Evolutionary conservation across 2,329 filamentous ascomycete genomes (phyloP).

Genomic region (Colletotrichum cuscutae): DNA sequence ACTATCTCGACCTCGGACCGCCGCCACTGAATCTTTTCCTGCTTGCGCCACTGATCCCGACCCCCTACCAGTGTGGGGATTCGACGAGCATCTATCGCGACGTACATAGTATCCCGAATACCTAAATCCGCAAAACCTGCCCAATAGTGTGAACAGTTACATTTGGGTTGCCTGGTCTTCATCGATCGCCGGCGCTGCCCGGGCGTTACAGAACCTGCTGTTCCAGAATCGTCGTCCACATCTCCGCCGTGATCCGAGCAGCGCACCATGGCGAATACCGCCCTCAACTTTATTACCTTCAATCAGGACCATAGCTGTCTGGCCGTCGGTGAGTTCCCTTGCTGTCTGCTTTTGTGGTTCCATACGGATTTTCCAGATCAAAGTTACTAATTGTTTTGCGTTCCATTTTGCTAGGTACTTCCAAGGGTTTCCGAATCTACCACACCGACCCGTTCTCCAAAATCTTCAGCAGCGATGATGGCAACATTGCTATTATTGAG

Average conservation of each 20-base stretch:
- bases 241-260: not conserved
- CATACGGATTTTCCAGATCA: not conserved
- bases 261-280: constrained; percentile 68
- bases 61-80: not conserved
- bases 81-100: not conserved
- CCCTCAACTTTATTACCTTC: constrained; percentile 98
- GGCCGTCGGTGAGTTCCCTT: constrained; percentile 77
- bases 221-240: not conserved
- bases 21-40: not conserved
- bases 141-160: not conserved
- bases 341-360: not conserved
- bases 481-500: constrained; percentile 95
- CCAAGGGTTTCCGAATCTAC: constrained; percentile 94
- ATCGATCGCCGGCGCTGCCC: constrained; percentile 15
- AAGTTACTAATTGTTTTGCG: constrained; percentile 13
- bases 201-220: constrained; percentile 11
- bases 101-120: not conserved
- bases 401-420: constrained; percentile 71
- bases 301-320: constrained; percentile 99
- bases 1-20: not conserved
- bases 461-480: constrained; percentile 93
- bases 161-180: not conserved
- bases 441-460: constrained; percentile 96
- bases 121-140: not conserved
- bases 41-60: not conserved